Percentiles rank a stretch among this genome's conserved stretches.
Conservation (phyloP, 163 green algal species). For the Coccomyxa subellipsoidea region DNA sequence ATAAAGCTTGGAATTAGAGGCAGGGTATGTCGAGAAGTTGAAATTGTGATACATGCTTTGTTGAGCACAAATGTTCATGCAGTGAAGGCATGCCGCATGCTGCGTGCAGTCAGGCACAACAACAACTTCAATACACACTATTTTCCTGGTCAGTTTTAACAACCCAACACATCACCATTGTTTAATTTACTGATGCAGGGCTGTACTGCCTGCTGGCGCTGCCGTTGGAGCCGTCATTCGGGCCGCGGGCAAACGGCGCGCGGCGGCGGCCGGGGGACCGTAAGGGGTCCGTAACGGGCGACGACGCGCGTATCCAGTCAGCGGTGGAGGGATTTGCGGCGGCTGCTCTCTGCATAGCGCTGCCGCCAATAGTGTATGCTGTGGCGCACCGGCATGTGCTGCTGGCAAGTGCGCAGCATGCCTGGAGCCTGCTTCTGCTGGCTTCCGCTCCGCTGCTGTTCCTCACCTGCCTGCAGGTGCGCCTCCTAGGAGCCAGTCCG, state of each 20-base stretch:
- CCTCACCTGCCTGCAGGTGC: constrained; percentile 45
- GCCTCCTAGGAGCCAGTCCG: not conserved
- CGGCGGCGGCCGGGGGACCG: not conserved
- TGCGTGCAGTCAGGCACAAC: too few species aligned
- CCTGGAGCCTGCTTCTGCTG: constrained; percentile 79
- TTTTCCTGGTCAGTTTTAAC: too few species aligned
- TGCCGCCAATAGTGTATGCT: constrained; percentile 62
- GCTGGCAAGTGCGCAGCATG: constrained; percentile 49
- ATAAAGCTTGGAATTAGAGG: too few species aligned
- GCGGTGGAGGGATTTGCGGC: constrained; percentile 50
- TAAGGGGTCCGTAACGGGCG: not conserved
- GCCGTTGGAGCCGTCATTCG: constrained; percentile 74
- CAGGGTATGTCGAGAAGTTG: too few species aligned
- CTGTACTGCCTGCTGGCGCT: constrained; percentile 68
- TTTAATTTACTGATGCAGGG: too few species aligned
- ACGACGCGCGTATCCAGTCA: constrained; percentile 44
- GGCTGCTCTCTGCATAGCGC: constrained; percentile 42
- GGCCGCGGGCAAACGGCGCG: constrained; percentile 14
- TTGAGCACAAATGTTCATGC: too few species aligned
- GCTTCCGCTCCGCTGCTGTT: constrained; percentile 55
- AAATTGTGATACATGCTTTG: too few species aligned
- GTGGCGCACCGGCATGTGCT: constrained; percentile 61
- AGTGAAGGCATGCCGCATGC: too few species aligned
- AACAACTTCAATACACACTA: too few species aligned
- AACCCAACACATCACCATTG: too few species aligned